phyloP scores from a whole-genome alignment of 139 green algal species.

The Coelastrella sp. region DNA sequence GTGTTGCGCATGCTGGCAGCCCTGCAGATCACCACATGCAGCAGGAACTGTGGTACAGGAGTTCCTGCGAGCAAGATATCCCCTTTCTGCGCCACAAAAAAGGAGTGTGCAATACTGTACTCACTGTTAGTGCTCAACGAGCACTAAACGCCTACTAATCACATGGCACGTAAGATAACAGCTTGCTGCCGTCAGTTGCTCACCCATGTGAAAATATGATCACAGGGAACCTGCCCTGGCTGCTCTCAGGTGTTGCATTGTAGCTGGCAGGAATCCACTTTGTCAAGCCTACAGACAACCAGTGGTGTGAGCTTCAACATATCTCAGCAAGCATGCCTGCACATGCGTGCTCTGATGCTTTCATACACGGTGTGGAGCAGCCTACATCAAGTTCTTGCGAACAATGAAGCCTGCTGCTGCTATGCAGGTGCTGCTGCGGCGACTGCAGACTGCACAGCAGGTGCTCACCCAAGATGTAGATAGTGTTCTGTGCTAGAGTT shows the following conservation, averaged over 20 bases:
- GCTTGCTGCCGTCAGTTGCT: neutral
- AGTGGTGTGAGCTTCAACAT: neutral
- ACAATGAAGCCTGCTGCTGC: neutral
- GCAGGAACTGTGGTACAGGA: too few relatives aligned
- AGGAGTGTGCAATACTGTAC: too few relatives aligned
- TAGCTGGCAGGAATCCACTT: conserved; percentile 19
- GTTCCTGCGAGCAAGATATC: too few relatives aligned
- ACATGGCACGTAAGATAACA: neutral
- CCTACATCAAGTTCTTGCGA: too few relatives aligned
- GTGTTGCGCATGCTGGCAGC: conserved; percentile 51
- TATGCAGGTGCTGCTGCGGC: neutral
- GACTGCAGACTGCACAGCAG: neutral
- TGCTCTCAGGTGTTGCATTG: conserved; percentile 19
- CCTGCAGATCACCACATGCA: neutral
- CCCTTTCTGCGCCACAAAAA: too few relatives aligned
- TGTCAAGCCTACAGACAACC: neutral
- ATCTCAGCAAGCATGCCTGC: neutral
- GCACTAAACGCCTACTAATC: too few relatives aligned
- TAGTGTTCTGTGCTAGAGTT: conserved; percentile 13
- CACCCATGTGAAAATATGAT: conserved; percentile 48
- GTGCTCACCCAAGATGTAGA: conserved; percentile 28
- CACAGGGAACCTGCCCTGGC: conserved; percentile 30
- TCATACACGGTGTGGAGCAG: too few relatives aligned
- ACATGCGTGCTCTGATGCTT: neutral
- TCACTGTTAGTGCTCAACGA: too few relatives aligned